phyloP scores from a whole-genome alignment of 345 rosid species.

The Rhodomyrtus tomentosa region DNA sequence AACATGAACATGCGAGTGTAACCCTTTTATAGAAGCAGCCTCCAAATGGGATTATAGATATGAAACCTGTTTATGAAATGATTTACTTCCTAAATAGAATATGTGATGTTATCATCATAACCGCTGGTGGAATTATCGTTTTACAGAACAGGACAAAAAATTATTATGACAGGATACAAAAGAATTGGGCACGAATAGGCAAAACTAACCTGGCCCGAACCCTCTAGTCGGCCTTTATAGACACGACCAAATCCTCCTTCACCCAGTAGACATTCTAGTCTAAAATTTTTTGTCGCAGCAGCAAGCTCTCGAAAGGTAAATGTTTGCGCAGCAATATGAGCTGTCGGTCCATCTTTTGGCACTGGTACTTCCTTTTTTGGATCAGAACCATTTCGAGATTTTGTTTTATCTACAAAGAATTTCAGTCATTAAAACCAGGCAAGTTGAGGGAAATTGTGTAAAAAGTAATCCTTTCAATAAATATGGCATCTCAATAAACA shows the following conservation, averaged over 20 bases:
- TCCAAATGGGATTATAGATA: neutral
- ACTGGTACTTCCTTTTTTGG: constrained; percentile 56
- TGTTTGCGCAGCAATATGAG: constrained; percentile 82
- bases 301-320: constrained; percentile 93
- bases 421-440: neutral
- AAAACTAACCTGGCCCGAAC: constrained; percentile 67
- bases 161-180: neutral
- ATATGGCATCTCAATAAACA: neutral
- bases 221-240: constrained; percentile 84
- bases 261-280: constrained; percentile 72
- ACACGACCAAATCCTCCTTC: constrained; percentile 99
- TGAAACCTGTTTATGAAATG: neutral
- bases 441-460: neutral
- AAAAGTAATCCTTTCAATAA: neutral
- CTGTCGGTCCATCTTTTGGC: constrained; percentile 66
- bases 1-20: neutral
- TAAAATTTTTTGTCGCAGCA: constrained; percentile 68
- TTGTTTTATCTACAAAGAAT: constrained; percentile 54
- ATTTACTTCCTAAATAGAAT: neutral
- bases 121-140: neutral
- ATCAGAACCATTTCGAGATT: constrained; percentile 51
- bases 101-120: neutral
- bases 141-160: neutral
- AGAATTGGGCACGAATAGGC: neutral
- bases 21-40: neutral